A percentile compares a stretch with the other conserved stretches of the same genome.
Evolutionary conservation across 495 filamentous ascomycete genomes (phyloP).

Genomic region (Niebla homalea): DNA sequence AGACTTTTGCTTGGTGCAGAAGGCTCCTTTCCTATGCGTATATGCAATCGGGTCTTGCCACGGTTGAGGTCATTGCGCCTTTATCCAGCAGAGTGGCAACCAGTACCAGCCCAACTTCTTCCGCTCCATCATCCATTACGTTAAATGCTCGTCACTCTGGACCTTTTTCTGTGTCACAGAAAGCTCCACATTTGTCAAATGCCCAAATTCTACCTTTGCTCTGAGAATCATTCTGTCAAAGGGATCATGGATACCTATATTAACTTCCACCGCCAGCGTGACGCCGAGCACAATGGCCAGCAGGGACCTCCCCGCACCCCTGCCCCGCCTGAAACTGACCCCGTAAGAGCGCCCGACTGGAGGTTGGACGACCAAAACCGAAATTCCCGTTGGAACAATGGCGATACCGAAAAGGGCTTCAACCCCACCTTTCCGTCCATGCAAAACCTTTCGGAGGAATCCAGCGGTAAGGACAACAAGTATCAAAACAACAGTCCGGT

Average conservation of each 20-base stretch:
- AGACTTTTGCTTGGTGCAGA: too few species aligned
- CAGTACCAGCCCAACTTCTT: too few species aligned
- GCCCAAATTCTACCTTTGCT: constrained; percentile 14
- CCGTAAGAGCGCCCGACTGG: not conserved
- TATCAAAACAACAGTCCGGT: constrained; percentile 3
- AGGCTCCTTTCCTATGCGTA: too few species aligned
- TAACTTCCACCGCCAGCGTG: constrained; percentile 13
- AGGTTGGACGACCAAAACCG: not conserved
- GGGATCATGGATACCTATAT: constrained; percentile 14
- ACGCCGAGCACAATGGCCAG: not conserved
- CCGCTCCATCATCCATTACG: too few species aligned
- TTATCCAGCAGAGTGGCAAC: too few species aligned
- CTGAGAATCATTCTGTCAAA: constrained; percentile 11
- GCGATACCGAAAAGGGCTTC: constrained; percentile 16
- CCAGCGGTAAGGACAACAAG: constrained; percentile 8
- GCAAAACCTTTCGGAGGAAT: constrained; percentile 16
- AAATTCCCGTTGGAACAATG: constrained; percentile 4
- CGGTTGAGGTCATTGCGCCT: too few species aligned
- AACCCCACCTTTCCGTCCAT: constrained; percentile 29
- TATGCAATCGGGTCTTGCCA: too few species aligned
- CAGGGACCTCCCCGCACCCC: constrained; percentile 2
- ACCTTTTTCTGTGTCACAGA: too few species aligned
- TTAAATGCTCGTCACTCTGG: too few species aligned
- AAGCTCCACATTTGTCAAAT: not conserved
- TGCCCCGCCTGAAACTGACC: not conserved